A percentile compares a stretch with the other conserved stretches of the same genome.
phyloP scores from a whole-genome alignment of 208 protist species.

The Trypanosoma mega region DNA sequence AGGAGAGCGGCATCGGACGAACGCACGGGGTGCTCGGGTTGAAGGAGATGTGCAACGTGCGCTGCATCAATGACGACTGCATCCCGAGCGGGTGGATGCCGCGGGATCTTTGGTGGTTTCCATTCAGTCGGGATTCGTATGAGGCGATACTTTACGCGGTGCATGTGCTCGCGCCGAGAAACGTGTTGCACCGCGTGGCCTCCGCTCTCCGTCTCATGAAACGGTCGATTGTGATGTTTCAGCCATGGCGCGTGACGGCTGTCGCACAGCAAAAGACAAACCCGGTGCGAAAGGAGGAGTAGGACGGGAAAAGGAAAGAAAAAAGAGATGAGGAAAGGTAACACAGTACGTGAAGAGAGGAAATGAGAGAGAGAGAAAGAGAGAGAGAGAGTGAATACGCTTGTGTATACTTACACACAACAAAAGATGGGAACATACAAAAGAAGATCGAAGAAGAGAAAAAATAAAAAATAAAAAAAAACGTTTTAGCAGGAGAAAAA shows the following conservation, averaged over 20 bases:
- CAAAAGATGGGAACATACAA: too few relatives aligned
- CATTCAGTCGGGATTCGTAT: slow-evolving; percentile 44
- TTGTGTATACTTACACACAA: too few relatives aligned
- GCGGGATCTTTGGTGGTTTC: slow-evolving; percentile 84
- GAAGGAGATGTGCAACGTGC: slow-evolving; percentile 84
- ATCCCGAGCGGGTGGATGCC: slow-evolving; percentile 31
- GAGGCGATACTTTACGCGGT: slow-evolving; percentile 33
- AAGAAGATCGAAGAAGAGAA: too few relatives aligned
- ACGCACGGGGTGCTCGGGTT: slow-evolving; percentile 79
- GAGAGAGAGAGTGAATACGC: too few relatives aligned
- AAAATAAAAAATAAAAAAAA: too few relatives aligned
- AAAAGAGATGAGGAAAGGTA: slow-evolving; percentile 2
- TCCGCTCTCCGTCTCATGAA: slow-evolving; percentile 32
- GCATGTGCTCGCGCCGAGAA: slow-evolving; percentile 33
- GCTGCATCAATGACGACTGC: slow-evolving; percentile 73
- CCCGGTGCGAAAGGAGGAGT: neutral
- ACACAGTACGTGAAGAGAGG: too few relatives aligned
- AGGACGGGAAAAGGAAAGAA: neutral
- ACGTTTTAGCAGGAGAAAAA: too few relatives aligned
- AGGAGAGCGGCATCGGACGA: slow-evolving; percentile 82
- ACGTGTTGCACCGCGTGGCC: slow-evolving; percentile 26
- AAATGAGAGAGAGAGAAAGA: too few relatives aligned
- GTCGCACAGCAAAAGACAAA: slow-evolving; percentile 4
- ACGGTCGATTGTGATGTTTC: slow-evolving; percentile 55
- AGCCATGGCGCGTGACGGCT: slow-evolving; percentile 32